phyloP scores from a whole-genome alignment of 73 alveolate genomes.

The Tetrahymena elliotti region DNA sequence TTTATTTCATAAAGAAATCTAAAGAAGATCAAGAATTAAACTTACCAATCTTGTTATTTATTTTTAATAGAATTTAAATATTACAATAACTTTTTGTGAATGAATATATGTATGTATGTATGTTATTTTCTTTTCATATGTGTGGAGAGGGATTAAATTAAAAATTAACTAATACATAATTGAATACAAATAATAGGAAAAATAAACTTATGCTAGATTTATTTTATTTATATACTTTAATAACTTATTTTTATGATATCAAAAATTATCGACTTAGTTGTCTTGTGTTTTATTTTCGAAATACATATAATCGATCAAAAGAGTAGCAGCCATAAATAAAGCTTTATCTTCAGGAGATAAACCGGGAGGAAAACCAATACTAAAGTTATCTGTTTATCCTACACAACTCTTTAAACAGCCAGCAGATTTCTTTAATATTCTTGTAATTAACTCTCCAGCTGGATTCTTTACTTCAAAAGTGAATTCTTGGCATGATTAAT shows the following conservation, averaged over 20 bases:
- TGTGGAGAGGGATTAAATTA: no score
- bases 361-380: conserved; percentile 7
- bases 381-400: conserved; percentile 17
- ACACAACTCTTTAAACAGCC: conserved; percentile 13
- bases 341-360: conserved; percentile 23
- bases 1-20: no score
- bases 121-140: no score
- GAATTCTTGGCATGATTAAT: background rate
- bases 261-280: background rate
- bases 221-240: no score
- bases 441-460: background rate
- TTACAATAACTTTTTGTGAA: no score
- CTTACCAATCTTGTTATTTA: no score
- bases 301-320: conserved; percentile 25
- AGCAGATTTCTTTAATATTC: background rate
- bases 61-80: no score
- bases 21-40: no score
- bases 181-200: background rate
- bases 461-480: background rate
- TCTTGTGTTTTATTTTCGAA: conserved; percentile 18
- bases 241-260: background rate
- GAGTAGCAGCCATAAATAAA: conserved; percentile 14
- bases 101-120: no score
- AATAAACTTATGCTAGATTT: background rate
- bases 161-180: background rate